A percentile compares a stretch with the other conserved stretches of the same genome.
Evolutionary conservation across 2,329 filamentous ascomycete genomes (phyloP).

Genomic region (Pyricularia sp.): DNA sequence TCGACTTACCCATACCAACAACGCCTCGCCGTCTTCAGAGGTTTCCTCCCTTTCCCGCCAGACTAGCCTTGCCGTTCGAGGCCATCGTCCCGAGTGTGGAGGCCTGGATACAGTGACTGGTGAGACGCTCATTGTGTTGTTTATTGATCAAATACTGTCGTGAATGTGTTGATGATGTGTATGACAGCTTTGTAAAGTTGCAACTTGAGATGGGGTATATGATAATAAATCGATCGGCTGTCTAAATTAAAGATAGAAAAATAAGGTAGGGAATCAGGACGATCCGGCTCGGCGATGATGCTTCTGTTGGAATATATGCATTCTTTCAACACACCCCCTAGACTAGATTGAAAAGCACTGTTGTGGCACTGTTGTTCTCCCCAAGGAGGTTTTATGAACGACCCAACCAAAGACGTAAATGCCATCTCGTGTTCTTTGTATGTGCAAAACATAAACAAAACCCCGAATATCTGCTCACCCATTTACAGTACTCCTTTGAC

Average conservation of each 20-base stretch:
- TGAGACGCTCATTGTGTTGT: neutral
- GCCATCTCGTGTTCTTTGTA: neutral
- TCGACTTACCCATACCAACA: constrained; percentile 3
- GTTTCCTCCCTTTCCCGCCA: constrained; percentile 4
- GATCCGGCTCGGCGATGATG: neutral
- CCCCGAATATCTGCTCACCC: neutral
- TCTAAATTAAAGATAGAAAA: neutral
- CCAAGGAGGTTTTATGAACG: too few relatives aligned
- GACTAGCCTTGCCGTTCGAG: constrained; percentile 4
- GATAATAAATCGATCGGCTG: too few relatives aligned
- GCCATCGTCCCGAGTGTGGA: constrained; percentile 5
- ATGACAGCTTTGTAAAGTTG: neutral
- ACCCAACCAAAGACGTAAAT: neutral
- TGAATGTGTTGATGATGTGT: neutral
- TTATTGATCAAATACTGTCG: neutral
- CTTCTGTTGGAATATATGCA: neutral
- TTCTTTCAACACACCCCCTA: neutral
- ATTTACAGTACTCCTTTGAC: too few relatives aligned
- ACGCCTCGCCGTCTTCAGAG: neutral
- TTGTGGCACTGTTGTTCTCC: neutral
- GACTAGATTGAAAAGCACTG: too few relatives aligned
- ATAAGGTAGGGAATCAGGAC: neutral
- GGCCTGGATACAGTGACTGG: neutral
- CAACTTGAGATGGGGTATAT: too few relatives aligned
- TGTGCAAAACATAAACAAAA: neutral